Evolutionary conservation across 148 eudicot genomes (phyloP), one percentile per base, ranked within the genome.

Genomic region (Amaranthus hypochondriacus): DNA sequence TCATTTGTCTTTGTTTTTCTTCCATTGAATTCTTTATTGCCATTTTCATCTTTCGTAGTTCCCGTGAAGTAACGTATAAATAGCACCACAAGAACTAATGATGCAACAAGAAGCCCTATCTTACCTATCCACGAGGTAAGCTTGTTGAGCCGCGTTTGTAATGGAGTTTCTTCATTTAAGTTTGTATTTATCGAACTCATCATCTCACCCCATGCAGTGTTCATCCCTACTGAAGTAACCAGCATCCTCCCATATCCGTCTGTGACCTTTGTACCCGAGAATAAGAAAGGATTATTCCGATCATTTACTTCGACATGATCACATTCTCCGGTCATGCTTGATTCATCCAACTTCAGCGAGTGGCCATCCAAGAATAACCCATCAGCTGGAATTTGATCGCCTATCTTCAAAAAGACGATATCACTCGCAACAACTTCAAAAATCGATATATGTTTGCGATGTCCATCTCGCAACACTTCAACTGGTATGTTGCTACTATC

Each of bases 321-420:
- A 46, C 83, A 80, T 66, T 83, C 81, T 7, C 86, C 86, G 0
- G 86, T 83, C 86, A 83, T 83, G 78, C 86, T 83, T 14, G 86
- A 83, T 57, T 83, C 86, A 58, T 83, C 83, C 44, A 80, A 66
- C 47, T 80, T 77, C 73, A 83, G 73, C 2, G 86, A 83, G 53
- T 83, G 79, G 10, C 86, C 83, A 12, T 75, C 69, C 56, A 77
- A 12, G 62, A 80, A 74, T 48, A 83, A 65, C 42, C 86, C 83
- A 56, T 83, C 86, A 53, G 86, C 83, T 3, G 86, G 86, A 48
- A 83, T 69, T 62, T 83, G 86, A 80, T 83, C 86, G 5, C 86
- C 86, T 48, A 80, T 83, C 62, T 83, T 80, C 53, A 83, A 56
- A 58, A 68, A 75, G 12, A 83, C 61, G 48, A 83, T 58, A 75